Percentiles rank a stretch among this genome's conserved stretches.
These are phyloP conservation scores for Pseudogymnoascus sp. DNA, from an alignment of 2,329 filamentous ascomycete genomes.

Conservation along the genomic window DNA sequence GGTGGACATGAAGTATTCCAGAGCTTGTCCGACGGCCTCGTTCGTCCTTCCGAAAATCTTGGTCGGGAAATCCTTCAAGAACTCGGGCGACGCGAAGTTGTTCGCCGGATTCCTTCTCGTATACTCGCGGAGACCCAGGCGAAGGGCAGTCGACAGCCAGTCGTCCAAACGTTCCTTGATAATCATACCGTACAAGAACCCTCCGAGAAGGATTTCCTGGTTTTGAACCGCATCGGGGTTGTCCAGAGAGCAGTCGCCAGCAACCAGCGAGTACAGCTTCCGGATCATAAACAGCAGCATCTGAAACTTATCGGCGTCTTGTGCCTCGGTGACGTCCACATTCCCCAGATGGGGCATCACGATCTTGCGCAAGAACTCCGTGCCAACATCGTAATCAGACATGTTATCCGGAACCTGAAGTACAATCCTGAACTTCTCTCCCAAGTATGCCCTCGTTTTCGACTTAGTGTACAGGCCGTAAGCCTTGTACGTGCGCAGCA, in stretches of 20 bases:
- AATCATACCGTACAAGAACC: conserved; percentile 90
- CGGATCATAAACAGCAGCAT: conserved; percentile 93
- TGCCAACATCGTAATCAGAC: conserved; percentile 80
- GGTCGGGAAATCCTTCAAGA: conserved; percentile 68
- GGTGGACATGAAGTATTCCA: conserved; percentile 95
- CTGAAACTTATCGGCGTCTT: conserved; percentile 88
- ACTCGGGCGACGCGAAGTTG: conserved; percentile 68
- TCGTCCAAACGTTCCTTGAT: conserved; percentile 92
- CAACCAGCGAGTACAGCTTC: conserved; percentile 88
- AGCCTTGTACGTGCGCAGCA: conserved; percentile 86
- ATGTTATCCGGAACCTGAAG: conserved; percentile 76
- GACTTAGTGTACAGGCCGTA: conserved; percentile 76
- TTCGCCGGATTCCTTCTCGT: conserved; percentile 48
- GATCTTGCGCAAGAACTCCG: conserved; percentile 82
- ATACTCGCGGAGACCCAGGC: conserved; percentile 47
- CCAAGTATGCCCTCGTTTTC: conserved; percentile 78
- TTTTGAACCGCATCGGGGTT: conserved; percentile 96
- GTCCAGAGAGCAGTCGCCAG: conserved; percentile 85
- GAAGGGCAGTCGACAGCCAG: conserved; percentile 54
- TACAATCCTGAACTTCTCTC: conserved; percentile 83
- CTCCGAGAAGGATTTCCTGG: conserved; percentile 88
- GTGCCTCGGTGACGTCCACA: conserved; percentile 69
- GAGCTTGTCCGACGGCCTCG: conserved; percentile 74
- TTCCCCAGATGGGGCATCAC: conserved; percentile 89
- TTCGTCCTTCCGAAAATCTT: conserved; percentile 75